Conservation (phyloP, 257 asterid species). For the Scutellaria galericulata region DNA sequence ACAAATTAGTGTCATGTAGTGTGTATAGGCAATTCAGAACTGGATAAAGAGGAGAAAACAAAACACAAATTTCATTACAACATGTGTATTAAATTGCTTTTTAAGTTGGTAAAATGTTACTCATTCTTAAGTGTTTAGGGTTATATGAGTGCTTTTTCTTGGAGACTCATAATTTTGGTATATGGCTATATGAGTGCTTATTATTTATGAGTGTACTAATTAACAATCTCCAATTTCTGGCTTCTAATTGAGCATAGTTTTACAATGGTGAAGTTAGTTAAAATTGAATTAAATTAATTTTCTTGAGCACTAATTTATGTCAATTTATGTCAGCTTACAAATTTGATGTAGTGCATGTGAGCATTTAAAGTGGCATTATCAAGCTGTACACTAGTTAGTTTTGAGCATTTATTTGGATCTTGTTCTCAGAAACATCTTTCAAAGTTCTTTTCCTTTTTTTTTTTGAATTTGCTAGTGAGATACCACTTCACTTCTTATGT, state of each 20-base stretch:
- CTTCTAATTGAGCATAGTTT: slow-evolving; percentile 10
- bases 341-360: slow-evolving; percentile 38
- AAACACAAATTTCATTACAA: slow-evolving; percentile 16
- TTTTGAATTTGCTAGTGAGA: not conserved
- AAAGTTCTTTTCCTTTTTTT: not conserved
- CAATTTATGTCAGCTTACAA: slow-evolving; percentile 18
- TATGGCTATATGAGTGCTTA: not conserved
- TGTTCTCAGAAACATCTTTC: slow-evolving; percentile 13
- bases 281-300: not conserved
- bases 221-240: slow-evolving; percentile 4
- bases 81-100: slow-evolving; percentile 17
- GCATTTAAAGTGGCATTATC: slow-evolving; percentile 40
- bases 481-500: too few species aligned
- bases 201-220: not conserved
- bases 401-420: slow-evolving; percentile 41
- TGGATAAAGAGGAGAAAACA: not conserved
- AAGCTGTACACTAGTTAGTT: slow-evolving; percentile 37
- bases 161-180: not conserved
- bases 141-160: not conserved
- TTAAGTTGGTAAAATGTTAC: not conserved
- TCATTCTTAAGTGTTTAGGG: not conserved
- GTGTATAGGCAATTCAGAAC: not conserved
- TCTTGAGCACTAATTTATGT: slow-evolving; percentile 7
- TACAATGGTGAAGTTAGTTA: not conserved
- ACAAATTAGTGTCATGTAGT: slow-evolving; percentile 10